Percentiles rank a stretch among this genome's conserved stretches.
These are phyloP conservation scores for Nitzschia sp. DNA, from an alignment of 108 stramenopile genomes.

Conservation along the genomic window DNA sequence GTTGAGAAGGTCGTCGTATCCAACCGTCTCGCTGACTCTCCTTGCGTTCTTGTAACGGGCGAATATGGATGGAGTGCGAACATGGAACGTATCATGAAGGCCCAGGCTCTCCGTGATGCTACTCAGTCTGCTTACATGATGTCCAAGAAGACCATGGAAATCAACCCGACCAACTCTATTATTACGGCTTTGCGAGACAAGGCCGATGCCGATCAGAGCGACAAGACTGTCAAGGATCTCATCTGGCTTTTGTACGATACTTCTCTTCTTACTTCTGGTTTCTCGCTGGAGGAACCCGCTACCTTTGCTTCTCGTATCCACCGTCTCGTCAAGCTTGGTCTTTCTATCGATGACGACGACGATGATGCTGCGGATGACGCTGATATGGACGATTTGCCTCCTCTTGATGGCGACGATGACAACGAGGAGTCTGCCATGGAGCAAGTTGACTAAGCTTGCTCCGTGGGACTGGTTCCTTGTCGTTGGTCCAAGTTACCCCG, in stretches of 20 bases:
- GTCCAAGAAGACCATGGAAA: constrained; percentile 99
- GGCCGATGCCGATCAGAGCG: constrained; percentile 97
- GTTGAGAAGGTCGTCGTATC: constrained; percentile 99
- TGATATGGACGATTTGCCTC: constrained; percentile 95
- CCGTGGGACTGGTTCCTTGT: neutral
- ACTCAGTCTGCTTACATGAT: constrained; percentile 98
- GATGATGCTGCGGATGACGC: constrained; percentile 88
- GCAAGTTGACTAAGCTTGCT: constrained; percentile 89
- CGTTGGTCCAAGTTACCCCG: too few relatives aligned
- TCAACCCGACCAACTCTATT: constrained; percentile 99
- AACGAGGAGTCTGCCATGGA: constrained; percentile 98
- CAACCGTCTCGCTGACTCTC: constrained; percentile 98
- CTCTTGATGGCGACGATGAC: constrained; percentile 92
- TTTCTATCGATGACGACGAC: constrained; percentile 98
- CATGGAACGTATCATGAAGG: constrained; percentile 99
- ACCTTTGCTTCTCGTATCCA: constrained; percentile 99
- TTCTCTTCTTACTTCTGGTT: constrained; percentile 97
- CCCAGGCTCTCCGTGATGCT: constrained; percentile 99
- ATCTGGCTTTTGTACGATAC: constrained; percentile 99
- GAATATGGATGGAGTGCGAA: constrained; percentile 99
- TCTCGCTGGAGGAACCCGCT: constrained; percentile 98
- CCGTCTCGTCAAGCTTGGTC: constrained; percentile 98
- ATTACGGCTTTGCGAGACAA: constrained; percentile 97
- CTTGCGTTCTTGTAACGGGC: constrained; percentile 99
- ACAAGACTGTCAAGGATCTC: constrained; percentile 99